These are phyloP conservation scores for Cynara cardunculus DNA, from an alignment of 129 eudicot genomes.

Conservation along the genomic window DNA sequence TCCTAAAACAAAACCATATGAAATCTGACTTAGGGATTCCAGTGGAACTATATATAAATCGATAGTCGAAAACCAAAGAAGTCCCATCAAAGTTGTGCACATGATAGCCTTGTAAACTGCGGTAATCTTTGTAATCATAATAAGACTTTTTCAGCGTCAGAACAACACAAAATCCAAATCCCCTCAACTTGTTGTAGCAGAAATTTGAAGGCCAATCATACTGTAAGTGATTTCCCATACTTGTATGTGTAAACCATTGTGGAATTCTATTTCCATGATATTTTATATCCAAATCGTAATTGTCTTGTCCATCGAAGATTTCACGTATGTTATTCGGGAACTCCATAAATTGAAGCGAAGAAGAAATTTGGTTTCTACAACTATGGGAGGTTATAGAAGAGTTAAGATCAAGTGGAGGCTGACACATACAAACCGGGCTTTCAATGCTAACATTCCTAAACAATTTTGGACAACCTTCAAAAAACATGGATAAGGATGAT, in stretches of 20 bases:
- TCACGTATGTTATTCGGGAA: neutral
- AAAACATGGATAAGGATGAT: neutral
- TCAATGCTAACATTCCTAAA: neutral
- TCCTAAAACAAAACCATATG: neutral
- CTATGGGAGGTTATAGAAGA: neutral
- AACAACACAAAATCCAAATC: constrained; percentile 13
- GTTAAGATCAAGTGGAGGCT: neutral
- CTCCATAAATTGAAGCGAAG: neutral
- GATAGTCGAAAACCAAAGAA: neutral
- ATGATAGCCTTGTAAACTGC: neutral
- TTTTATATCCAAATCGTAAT: neutral
- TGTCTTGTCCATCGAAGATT: neutral
- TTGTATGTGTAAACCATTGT: constrained; percentile 6
- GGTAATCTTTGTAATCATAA: too few relatives aligned
- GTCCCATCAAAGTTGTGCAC: constrained; percentile 4
- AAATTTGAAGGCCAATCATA: constrained; percentile 8
- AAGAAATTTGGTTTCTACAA: neutral
- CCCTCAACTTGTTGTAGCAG: constrained; percentile 3
- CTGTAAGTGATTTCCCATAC: neutral
- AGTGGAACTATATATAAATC: neutral
- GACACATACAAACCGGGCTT: neutral
- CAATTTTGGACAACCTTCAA: neutral
- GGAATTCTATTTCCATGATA: neutral
- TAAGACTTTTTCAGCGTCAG: neutral
- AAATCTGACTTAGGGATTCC: neutral